Evolutionary conservation across 208 protist species (phyloP).

Genomic region (Trypanosomatidae sp.): DNA sequence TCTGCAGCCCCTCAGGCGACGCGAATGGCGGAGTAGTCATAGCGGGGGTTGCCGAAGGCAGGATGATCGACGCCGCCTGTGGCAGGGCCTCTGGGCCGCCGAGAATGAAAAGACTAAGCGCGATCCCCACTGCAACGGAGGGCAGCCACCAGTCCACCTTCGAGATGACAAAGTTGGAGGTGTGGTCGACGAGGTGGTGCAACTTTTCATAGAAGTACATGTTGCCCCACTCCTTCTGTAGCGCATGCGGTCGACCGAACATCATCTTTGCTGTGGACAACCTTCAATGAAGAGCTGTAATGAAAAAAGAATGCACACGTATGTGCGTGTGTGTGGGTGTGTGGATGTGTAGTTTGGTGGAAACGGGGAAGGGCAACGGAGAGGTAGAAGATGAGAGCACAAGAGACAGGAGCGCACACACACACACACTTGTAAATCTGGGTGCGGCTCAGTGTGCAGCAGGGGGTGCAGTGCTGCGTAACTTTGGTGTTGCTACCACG

Average conservation of each 20-base stretch:
- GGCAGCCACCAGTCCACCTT: slow-evolving; percentile 88
- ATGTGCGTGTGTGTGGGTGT: not conserved
- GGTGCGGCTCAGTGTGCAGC: not conserved
- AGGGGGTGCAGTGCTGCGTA: not conserved
- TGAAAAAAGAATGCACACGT: not conserved
- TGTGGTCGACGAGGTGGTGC: slow-evolving; percentile 82
- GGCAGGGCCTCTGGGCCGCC: slow-evolving; percentile 60
- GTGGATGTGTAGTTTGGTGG: not conserved
- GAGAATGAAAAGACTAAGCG: slow-evolving; percentile 69
- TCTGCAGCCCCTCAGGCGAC: slow-evolving; percentile 21
- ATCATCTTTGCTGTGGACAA: slow-evolving; percentile 32
- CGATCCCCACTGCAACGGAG: slow-evolving; percentile 71
- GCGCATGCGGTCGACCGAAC: slow-evolving; percentile 64
- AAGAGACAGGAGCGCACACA: not conserved
- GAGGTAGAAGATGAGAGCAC: not conserved
- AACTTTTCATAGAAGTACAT: slow-evolving; percentile 90
- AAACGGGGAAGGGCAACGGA: not conserved
- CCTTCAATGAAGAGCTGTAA: not conserved
- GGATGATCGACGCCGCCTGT: slow-evolving; percentile 46
- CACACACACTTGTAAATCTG: not conserved
- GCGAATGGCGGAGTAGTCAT: slow-evolving; percentile 58
- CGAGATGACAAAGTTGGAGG: slow-evolving; percentile 65
- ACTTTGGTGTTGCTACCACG: not conserved
- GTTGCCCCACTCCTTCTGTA: slow-evolving; percentile 76
- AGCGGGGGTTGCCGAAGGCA: slow-evolving; percentile 54